Base-by-base conservation (phyloP, 352 stramenopile genomes). In the Pythium pyrilobum region DNA sequence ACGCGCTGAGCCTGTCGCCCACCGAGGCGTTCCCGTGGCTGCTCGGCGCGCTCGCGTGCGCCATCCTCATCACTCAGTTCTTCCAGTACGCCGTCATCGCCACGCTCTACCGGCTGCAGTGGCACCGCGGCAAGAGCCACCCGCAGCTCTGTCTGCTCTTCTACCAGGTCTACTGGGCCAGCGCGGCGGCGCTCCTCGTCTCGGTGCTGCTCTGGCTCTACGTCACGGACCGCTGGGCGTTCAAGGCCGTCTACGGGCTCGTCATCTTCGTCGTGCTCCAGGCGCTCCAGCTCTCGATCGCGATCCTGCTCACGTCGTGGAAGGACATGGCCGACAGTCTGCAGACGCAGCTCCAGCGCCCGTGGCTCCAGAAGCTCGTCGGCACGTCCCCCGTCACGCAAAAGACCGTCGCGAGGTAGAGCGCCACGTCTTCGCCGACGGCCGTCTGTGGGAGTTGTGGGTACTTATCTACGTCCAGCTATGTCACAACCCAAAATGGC, bases 131-230 rank as follows among this genome's bases (percentile, higher is more conserved):
- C 24, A 66, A 63, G 42, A 65, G 56, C 38, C 58, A 75, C 34
- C 57, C 54, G 15, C 57, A 69, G 32, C 61, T 87, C n/a, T 60
- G 56, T 10, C 34, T 65, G 25, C 46, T 71, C 29, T 89, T 87
- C 57, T 89, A 91, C 59, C 76, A 79, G 42, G 44, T 59, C 29
- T 91, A 84, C 52, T 91, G 80, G 80, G 56, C 72, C n/a, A 36
- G 70, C 18, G 72, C 69, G 10, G 15, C 80, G n/a, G 44, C 68
- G 15, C 77, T 77, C 41, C 41, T 84, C 21, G 0, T 77, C 23
- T 48, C 43, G 15, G 60, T 68, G 20, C 52, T 61, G 21, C 37
- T 85, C 3, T 91, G 80, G 80, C 66, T 91, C 25, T 84, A 81
- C 52, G 50, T 74, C 15, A 84, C 80, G 4, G 74, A 89, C 28